These are phyloP conservation scores for Vitis hybrid DNA, from an alignment of 177 flowering plant species.

Conservation along the genomic window DNA sequence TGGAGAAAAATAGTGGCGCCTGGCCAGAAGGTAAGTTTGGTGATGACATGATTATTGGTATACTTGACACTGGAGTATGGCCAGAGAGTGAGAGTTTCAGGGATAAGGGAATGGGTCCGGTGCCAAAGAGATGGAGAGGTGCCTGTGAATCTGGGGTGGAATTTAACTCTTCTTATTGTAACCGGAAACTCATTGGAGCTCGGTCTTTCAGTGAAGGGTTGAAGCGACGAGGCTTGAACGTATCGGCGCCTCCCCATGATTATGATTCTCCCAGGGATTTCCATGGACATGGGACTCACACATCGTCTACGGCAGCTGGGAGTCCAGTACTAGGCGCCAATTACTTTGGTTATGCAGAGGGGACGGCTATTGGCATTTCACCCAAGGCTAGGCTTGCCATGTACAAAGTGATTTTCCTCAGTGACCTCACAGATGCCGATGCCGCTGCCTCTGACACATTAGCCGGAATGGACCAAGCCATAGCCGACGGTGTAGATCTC, in stretches of 20 bases:
- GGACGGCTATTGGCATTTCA: too few species aligned
- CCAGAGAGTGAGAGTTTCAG: slow-evolving; percentile 38
- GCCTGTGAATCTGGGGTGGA: slow-evolving; percentile 25
- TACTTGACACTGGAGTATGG: slow-evolving; percentile 34
- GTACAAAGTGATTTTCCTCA: too few species aligned
- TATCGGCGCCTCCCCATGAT: slow-evolving; percentile 18
- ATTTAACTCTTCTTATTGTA: slow-evolving; percentile 34
- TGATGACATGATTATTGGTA: slow-evolving; percentile 27
- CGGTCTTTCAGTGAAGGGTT: slow-evolving; percentile 31
- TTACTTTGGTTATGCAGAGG: slow-evolving; percentile 15
- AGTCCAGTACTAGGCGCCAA: background rate
- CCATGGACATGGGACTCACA: slow-evolving; percentile 37
- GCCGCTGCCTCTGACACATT: too few species aligned
- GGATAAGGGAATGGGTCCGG: slow-evolving; percentile 31
- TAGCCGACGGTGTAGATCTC: too few species aligned
- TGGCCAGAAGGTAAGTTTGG: slow-evolving; percentile 25
- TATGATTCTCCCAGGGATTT: slow-evolving; percentile 44
- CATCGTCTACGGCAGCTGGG: too few species aligned
- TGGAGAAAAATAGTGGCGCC: slow-evolving; percentile 11
- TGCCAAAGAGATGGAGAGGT: slow-evolving; percentile 38
- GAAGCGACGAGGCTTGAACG: slow-evolving; percentile 10
- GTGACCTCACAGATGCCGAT: too few species aligned
- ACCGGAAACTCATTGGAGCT: slow-evolving; percentile 38
- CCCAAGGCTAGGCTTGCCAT: too few species aligned
- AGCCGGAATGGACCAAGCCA: too few species aligned